phyloP scores from a whole-genome alignment of 1,284 basidiomycete species.

The Fomes fomentarius region DNA sequence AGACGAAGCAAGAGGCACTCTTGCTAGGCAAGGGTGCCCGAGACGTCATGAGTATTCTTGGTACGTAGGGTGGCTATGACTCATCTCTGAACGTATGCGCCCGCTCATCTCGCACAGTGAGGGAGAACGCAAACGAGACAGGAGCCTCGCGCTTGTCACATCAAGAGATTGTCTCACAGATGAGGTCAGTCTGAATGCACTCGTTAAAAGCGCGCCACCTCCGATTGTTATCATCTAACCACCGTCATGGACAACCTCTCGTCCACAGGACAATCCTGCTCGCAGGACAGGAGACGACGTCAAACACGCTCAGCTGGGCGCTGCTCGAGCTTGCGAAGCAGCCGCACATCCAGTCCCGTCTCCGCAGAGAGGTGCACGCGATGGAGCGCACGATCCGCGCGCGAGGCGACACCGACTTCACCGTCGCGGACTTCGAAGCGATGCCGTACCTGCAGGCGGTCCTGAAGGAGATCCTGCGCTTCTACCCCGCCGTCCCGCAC shows the following conservation, averaged over 20 bases:
- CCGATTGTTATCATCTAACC: background rate
- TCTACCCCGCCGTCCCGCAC: slow-evolving; percentile 33
- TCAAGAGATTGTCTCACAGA: slow-evolving; percentile 56
- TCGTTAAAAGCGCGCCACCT: slow-evolving; percentile 17
- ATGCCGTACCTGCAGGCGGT: slow-evolving; percentile 57
- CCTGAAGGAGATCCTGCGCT: slow-evolving; percentile 45
- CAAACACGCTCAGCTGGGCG: slow-evolving; percentile 45
- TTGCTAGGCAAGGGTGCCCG: slow-evolving; percentile 32
- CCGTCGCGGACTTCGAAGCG: slow-evolving; percentile 50
- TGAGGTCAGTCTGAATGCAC: slow-evolving; percentile 47
- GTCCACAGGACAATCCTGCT: slow-evolving; percentile 43
- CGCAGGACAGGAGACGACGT: slow-evolving; percentile 58
- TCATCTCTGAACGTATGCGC: background rate
- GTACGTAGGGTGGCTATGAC: slow-evolving; percentile 33
- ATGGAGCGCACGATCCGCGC: slow-evolving; percentile 39
- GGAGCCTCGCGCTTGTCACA: slow-evolving; percentile 47
- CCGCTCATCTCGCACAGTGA: slow-evolving; percentile 39
- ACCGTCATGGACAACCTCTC: too few species aligned
- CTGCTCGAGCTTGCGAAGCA: slow-evolving; percentile 45
- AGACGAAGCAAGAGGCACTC: slow-evolving; percentile 41
- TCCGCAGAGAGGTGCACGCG: slow-evolving; percentile 44
- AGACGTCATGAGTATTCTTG: slow-evolving; percentile 48
- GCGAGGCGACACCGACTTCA: slow-evolving; percentile 45
- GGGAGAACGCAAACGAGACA: slow-evolving; percentile 53
- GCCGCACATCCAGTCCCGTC: slow-evolving; percentile 40